These are phyloP conservation scores for Blastocladiella britannica DNA, from an alignment of 192 early-diverging fungal species.

Conservation along the genomic window DNA sequence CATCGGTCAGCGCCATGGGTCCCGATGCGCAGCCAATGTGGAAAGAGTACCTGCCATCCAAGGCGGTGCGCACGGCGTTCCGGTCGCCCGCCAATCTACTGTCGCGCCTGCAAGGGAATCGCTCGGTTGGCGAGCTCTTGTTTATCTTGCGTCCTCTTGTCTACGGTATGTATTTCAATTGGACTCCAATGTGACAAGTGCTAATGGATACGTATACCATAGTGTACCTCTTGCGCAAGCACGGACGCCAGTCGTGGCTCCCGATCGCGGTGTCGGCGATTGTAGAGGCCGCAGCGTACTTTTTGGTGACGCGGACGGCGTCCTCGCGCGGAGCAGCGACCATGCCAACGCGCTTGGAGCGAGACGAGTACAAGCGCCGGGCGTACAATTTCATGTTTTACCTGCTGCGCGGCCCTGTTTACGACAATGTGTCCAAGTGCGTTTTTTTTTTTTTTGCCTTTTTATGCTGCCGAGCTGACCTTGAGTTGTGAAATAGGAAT, in stretches of 20 bases:
- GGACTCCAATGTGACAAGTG: neutral
- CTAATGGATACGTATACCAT: neutral
- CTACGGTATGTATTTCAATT: conserved; percentile 33
- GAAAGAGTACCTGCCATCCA: conserved; percentile 13
- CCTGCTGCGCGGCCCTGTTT: conserved; percentile 67
- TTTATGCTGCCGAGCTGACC: neutral
- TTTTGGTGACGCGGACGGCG: neutral
- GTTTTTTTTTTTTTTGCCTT: conserved; percentile 4
- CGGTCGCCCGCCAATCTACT: conserved; percentile 50
- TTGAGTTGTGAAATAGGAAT: conserved; percentile 15
- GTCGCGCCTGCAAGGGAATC: conserved; percentile 22
- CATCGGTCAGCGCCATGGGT: conserved; percentile 19
- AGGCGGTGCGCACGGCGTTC: conserved; percentile 33
- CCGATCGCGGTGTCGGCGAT: conserved; percentile 67
- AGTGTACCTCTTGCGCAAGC: conserved; percentile 51
- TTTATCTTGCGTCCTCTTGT: conserved; percentile 68
- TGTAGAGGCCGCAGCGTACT: conserved; percentile 34
- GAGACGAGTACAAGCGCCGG: conserved; percentile 52
- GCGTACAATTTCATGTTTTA: conserved; percentile 57
- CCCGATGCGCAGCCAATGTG: conserved; percentile 8
- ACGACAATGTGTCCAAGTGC: conserved; percentile 52
- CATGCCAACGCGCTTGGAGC: conserved; percentile 43
- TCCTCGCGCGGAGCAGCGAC: too few species aligned
- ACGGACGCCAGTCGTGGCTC: conserved; percentile 51
- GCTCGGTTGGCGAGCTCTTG: conserved; percentile 46